Base-by-base conservation (phyloP, 23 red algal species). In the Cyanidiococcus yangmingshanensis region DNA sequence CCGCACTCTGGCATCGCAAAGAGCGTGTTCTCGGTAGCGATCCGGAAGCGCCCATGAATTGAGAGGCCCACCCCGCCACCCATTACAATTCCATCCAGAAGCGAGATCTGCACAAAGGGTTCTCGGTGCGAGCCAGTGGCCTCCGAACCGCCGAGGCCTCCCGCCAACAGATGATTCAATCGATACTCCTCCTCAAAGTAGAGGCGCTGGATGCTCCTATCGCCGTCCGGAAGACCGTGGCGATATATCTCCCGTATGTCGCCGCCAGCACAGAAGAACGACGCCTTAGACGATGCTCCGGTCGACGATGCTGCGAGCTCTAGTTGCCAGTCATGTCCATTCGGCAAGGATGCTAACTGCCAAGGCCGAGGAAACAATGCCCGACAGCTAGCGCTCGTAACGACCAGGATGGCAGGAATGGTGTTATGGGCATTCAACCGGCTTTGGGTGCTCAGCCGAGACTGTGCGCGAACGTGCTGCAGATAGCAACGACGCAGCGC, bases 71-170 rank as follows among this genome's bases (percentile, higher is more conserved):
- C 82, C 37, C 94, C 94, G 58, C 88, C 94, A 57, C 94, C 94
- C 94, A 98, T 98, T 37, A 86, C 83, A 50, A 98, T 86, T 24
- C 94, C 94, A 59, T 91, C 88, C 25, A 89, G 75, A 18, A 98
- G 68, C 39, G 94, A 77, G 39, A 95, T 83, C 41, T 83, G 57
- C 37, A 68, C 32, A 26, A 77, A 18, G 40, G 50, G 58, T 24
- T 39, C 40, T 2, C 35, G 39, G 18, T 32, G 0, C 38, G 91
- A 38, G 16, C 63, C 77, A 40, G 68, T 82, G 21, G 7, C 21
- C 45, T 54, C 21, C 45, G 7, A 7, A 7, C 21, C 45, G 12
- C 45, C 7, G 37, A 98, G 74, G 1, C 63, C 63, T 7, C 32
- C 32, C 63, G n/a, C 63, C 12, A 71, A 30, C 63, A 89, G 24